A percentile compares a stretch with the other conserved stretches of the same genome.
phyloP scores from a whole-genome alignment of 2,329 filamentous ascomycete genomes.

The Paecilomyces niveus region DNA sequence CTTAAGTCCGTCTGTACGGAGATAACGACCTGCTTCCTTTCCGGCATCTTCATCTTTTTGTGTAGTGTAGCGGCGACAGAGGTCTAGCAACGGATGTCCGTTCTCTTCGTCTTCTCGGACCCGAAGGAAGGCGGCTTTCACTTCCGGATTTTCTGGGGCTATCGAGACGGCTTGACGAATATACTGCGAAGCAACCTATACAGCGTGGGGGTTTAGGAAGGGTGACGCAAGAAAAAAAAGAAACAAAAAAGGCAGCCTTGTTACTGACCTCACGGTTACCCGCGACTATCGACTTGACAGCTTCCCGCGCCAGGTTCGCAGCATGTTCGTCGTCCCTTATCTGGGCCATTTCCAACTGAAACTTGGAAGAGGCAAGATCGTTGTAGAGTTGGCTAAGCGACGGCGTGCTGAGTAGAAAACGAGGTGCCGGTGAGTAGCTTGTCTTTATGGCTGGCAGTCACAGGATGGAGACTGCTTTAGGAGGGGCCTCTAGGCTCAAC shows the following conservation, averaged over 20 bases:
- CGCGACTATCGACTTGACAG: slow-evolving; percentile 39
- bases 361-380: not conserved
- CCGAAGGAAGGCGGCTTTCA: slow-evolving; percentile 39
- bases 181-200: slow-evolving; percentile 40
- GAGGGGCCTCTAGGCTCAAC: not conserved
- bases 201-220: not conserved
- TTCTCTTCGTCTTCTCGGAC: slow-evolving; percentile 36
- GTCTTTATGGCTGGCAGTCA: not conserved
- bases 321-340: slow-evolving; percentile 39
- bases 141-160: slow-evolving; percentile 37
- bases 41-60: slow-evolving; percentile 37
- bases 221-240: slow-evolving; percentile 2
- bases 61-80: slow-evolving; percentile 36
- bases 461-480: not conserved
- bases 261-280: slow-evolving; percentile 38
- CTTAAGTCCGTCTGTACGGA: slow-evolving; percentile 37
- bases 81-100: slow-evolving; percentile 36
- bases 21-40: slow-evolving; percentile 36
- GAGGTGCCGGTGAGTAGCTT: not conserved
- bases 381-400: not conserved
- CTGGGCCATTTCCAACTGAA: slow-evolving; percentile 30
- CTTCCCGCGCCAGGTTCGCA: slow-evolving; percentile 39
- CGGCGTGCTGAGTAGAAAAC: not conserved
- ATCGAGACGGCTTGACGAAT: slow-evolving; percentile 43
- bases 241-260: slow-evolving; percentile 2